Evolutionary conservation across 371 early-diverging fungal genomes (phyloP).

Genomic region (Mortierella sp.): DNA sequence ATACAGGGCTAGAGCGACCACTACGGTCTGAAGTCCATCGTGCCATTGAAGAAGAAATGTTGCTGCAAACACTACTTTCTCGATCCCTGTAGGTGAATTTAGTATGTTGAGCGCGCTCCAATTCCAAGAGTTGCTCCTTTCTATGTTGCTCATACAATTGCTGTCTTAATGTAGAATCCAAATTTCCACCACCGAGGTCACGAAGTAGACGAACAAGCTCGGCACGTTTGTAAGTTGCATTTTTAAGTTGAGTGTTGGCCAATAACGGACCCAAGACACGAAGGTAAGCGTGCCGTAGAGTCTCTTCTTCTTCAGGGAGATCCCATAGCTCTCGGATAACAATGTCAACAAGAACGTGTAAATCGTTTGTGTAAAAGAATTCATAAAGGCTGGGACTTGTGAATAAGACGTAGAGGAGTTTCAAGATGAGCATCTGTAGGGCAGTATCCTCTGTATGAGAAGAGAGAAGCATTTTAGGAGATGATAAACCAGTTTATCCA

Average conservation of each 20-base stretch:
- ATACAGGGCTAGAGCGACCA: conserved; percentile 26
- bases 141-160: conserved; percentile 36
- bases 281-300: conserved; percentile 83
- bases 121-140: conserved; percentile 28
- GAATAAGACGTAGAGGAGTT: conserved; percentile 77
- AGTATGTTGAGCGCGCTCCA: conserved; percentile 10
- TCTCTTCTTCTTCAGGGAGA: conserved; percentile 77
- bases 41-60: not conserved
- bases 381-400: conserved; percentile 66
- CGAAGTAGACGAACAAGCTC: conserved; percentile 63
- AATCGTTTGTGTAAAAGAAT: conserved; percentile 91
- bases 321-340: conserved; percentile 82
- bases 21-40: conserved; percentile 31
- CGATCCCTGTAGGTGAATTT: conserved; percentile 43
- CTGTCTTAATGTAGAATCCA: conserved; percentile 30
- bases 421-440: conserved; percentile 79
- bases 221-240: conserved; percentile 64
- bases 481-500: not conserved
- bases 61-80: conserved; percentile 15
- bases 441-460: conserved; percentile 69
- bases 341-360: conserved; percentile 86
- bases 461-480: not conserved
- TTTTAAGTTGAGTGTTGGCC: conserved; percentile 71
- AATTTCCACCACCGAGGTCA: conserved; percentile 43
- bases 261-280: conserved; percentile 79